Evolutionary conservation across 2,329 filamentous ascomycete species (phyloP), one percentile per base, ranked within the genome.

Genomic region (Juglanconis sp.): DNA sequence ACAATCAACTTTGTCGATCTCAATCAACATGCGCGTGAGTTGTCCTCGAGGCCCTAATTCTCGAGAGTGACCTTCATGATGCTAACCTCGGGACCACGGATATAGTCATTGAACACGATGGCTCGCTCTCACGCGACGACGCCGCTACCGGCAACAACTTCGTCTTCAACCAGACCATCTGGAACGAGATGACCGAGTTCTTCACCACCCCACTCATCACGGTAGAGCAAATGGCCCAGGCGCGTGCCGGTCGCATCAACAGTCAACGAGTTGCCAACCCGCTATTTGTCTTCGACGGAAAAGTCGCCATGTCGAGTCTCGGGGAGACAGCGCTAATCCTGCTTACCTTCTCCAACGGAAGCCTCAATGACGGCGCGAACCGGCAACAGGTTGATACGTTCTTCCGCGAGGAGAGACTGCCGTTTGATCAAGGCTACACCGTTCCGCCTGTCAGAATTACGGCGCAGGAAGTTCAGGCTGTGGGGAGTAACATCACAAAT

Each of bases 251-350:
- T 24, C 47, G 47, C 47, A 32, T 49, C 47, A 48, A 48, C 32
- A 4, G 49, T n/a, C 32, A 36, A n/a, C 56, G 56, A 53, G 56
- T 48, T 35, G 49, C 40, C 30, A 53, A 30, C 56, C 49, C 50
- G 40, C 24, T 59, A n/a, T 34, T 59, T 24, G 11, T 4, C 13
- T 34, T 49, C 31, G 24, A 32, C 47, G 47, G 11, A 3, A 32
- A 49, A 34, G 11, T 5, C 7, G 30, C 11, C 24, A 34, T 32
- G 47, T 32, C 47, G 8, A 49, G 47, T 34, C 47, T 49, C 30
- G 47, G 47, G 10, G 47, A 49, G 30, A 49, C 47, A 4, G 31
- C 47, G 31, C 47, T 49, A 4, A 24, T 49, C 9, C 10, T 49
- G 47, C 31, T 49, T 17, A 49, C 47, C 9, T 49, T 49, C 24